Conservation (phyloP, 164 flowering plant genomes). For the Aristolochia contorta region DNA sequence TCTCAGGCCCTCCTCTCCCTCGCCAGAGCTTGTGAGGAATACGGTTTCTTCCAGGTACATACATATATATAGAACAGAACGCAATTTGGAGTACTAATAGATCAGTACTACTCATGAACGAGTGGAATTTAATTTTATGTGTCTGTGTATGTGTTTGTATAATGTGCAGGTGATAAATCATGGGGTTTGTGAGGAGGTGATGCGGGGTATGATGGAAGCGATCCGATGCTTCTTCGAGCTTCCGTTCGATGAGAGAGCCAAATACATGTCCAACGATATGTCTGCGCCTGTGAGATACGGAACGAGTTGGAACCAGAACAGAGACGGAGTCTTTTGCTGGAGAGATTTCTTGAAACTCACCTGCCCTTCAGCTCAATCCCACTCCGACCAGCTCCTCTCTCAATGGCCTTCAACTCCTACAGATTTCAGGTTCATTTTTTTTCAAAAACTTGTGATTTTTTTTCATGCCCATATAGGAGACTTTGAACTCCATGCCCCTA, state of each 20-base stretch:
- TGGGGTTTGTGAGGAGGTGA: constrained; percentile 39
- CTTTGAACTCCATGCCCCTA: too few species aligned
- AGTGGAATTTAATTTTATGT: too few species aligned
- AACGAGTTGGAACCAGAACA: constrained; percentile 78
- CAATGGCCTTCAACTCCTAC: constrained; percentile 78
- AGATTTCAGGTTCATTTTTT: constrained; percentile 73
- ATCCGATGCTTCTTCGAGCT: constrained; percentile 56
- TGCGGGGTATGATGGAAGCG: constrained; percentile 38
- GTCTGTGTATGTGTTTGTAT: too few species aligned
- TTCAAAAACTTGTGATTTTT: too few species aligned
- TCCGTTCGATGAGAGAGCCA: constrained; percentile 59
- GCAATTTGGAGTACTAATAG: too few species aligned
- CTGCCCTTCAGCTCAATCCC: too few species aligned
- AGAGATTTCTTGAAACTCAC: constrained; percentile 80
- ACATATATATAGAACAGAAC: too few species aligned
- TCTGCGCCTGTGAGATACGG: constrained; percentile 65
- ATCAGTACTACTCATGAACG: too few species aligned
- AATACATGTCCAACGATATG: constrained; percentile 63
- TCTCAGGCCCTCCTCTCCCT: constrained; percentile 42
- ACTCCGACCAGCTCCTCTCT: constrained; percentile 34
- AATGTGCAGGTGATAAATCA: constrained; percentile 65
- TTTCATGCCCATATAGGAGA: too few species aligned
- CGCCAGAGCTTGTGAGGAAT: constrained; percentile 57
- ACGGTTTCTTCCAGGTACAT: constrained; percentile 91
- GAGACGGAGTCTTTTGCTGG: constrained; percentile 81